Evolutionary conservation across 179 eudicot genomes (phyloP).

Genomic region (Beta macrorhiza): DNA sequence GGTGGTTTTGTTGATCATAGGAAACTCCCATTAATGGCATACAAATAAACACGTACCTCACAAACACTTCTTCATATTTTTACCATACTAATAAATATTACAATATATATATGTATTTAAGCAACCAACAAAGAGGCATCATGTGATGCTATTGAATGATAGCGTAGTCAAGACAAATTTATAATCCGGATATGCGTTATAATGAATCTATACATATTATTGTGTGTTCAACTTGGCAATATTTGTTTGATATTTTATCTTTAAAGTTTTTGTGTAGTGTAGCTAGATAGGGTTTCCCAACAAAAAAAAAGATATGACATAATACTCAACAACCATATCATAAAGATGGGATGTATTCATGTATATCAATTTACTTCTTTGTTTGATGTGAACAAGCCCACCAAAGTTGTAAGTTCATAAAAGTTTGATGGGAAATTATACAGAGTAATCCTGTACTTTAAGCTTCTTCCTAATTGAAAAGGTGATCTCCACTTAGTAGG

Average conservation of each 20-base stretch:
- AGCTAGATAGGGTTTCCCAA: slow-evolving; percentile 27
- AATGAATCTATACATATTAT: not conserved
- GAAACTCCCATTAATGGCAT: slow-evolving; percentile 43
- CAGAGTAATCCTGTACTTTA: no score
- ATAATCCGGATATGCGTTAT: slow-evolving; percentile 3
- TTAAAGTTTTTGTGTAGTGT: slow-evolving; percentile 19
- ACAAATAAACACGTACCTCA: not conserved
- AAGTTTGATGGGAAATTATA: not conserved
- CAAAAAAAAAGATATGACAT: slow-evolving; percentile 12
- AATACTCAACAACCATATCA: slow-evolving; percentile 19
- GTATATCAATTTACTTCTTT: not conserved
- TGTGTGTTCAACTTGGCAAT: slow-evolving; percentile 13
- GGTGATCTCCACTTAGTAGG: no score
- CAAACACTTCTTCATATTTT: not conserved
- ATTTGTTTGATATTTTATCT: slow-evolving; percentile 5
- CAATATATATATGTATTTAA: not conserved
- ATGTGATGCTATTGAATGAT: slow-evolving; percentile 24
- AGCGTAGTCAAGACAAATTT: slow-evolving; percentile 24
- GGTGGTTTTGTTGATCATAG: slow-evolving; percentile 21
- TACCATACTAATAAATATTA: not conserved
- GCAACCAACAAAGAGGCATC: slow-evolving; percentile 18
- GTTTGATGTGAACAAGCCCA: not conserved
- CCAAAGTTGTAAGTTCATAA: slow-evolving; percentile 1
- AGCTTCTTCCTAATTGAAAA: no score
- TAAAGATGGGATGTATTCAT: slow-evolving; percentile 3